These are phyloP conservation scores for Rhizopus sp. DNA, from an alignment of 371 early-diverging fungal species.

Conservation along the genomic window DNA sequence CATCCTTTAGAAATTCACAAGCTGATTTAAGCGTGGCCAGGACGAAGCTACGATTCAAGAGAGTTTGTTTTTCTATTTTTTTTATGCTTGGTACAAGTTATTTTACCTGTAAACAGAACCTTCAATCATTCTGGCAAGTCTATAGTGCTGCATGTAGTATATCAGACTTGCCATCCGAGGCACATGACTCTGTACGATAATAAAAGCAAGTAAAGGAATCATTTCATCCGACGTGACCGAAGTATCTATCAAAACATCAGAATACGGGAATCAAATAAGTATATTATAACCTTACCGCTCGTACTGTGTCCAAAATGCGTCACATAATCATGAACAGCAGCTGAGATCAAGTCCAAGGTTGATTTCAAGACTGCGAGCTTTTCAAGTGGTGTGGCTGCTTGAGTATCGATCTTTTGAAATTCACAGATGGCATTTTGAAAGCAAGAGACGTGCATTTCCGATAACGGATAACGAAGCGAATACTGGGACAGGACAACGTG, in stretches of 20 bases:
- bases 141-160: conserved; percentile 60
- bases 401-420: conserved; percentile 37
- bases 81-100: no score
- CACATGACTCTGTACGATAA: conserved; percentile 54
- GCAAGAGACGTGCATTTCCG: conserved; percentile 40
- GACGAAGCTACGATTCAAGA: conserved; percentile 38
- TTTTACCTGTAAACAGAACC: conserved; percentile 51
- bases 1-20: conserved; percentile 56
- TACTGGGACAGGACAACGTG: conserved; percentile 41
- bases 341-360: conserved; percentile 43
- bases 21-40: conserved; percentile 57
- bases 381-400: conserved; percentile 53
- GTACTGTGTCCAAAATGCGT: conserved; percentile 21
- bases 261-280: background rate
- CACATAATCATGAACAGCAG: conserved; percentile 37
- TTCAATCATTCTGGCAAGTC: conserved; percentile 51
- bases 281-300: conserved; percentile 13
- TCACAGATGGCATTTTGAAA: conserved; percentile 36
- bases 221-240: conserved; percentile 65
- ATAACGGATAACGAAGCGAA: conserved; percentile 42
- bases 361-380: conserved; percentile 41
- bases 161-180: conserved; percentile 53
- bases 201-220: conserved; percentile 62
- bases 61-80: no score
- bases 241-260: conserved; percentile 17